A percentile compares a stretch with the other conserved stretches of the same genome.
phyloP scores from a whole-genome alignment of 2,329 filamentous ascomycete species.

The Chrysoporthe puriensis region DNA sequence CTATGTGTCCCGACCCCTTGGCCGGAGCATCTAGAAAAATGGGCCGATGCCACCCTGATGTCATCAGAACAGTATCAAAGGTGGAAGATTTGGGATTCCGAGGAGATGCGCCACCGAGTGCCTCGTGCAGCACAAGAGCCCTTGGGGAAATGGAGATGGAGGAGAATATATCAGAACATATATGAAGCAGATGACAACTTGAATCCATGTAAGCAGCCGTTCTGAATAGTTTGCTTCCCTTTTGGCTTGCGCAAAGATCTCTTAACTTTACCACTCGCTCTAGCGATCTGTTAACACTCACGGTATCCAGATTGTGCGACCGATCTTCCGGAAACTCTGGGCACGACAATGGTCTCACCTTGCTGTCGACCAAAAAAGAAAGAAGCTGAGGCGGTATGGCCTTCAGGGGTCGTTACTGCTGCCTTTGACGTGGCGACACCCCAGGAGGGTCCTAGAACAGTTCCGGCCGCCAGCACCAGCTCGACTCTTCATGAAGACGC shows the following conservation, averaged over 20 bases:
- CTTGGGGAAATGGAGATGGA: not conserved
- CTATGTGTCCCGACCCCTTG: not conserved
- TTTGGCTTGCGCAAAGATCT: not conserved
- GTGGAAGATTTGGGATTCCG: not conserved
- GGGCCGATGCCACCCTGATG: not conserved
- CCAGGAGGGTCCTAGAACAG: no score
- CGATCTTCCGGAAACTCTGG: not conserved
- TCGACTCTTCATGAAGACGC: no score
- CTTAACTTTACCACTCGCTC: not conserved
- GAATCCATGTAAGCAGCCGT: not conserved
- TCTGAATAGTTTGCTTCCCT: not conserved
- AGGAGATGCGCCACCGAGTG: not conserved
- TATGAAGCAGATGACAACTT: not conserved
- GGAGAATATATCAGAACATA: not conserved
- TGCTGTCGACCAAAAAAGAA: not conserved
- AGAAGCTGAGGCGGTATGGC: not conserved
- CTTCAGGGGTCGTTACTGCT: no score
- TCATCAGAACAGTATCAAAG: fast-evolving
- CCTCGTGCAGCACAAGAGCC: not conserved
- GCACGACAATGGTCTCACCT: not conserved
- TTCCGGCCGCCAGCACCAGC: no score
- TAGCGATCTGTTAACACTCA: not conserved
- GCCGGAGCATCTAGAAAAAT: not conserved
- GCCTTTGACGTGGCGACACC: no score
- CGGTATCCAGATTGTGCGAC: not conserved